Base-by-base conservation (phyloP, 73 alveolate species). In the Blepharisma japonicum region DNA sequence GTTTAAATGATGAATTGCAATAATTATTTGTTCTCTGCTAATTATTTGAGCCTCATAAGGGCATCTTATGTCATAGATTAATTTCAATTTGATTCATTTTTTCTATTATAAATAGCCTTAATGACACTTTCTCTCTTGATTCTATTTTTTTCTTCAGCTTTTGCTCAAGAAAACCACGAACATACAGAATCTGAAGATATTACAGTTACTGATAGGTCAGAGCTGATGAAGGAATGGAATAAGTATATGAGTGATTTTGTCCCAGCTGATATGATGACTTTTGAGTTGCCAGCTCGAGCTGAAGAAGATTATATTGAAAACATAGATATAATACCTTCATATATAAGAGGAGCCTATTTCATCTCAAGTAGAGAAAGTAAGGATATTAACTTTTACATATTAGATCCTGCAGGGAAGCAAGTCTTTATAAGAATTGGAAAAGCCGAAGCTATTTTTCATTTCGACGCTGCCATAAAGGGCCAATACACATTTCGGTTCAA, bases 141-240 rank as follows among this genome's bases (percentile, higher is more conserved):
- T n/a, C n/a, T 32, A 32, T 32, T 32, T 1, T 32, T 32, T 32
- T 32, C 42, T 32, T 32, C 3, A 32, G 42, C 3, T 32, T 32
- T 32, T 32, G 0, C 42, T 1, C 42, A 32, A 32, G 42, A 32
- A 32, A 32, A 32, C 3, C 42, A 32, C 3, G 42, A 32, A 3
- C 42, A 32, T 3, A 32, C 42, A 32, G 42, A 32, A 3, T 3
- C 42, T 32, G 42, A 32, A 32, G 42, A 32, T 32, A 32, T 1
- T 3, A 32, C 42, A 32, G 42, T 32, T 0, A 32, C 42, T 3
- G 42, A 32, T 32, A 32, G 42, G 3, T 0, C 14, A 1, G 74
- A 61, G 27, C 80, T 70, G 9, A 70, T 39, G 56, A 47, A 70
- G 5, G 80, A 70, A 5, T 70, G 80, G 80, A 54, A 70, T 4